Base-by-base conservation (phyloP, 2,329 filamentous ascomycete species). In the Talaromyces rugulosus region DNA sequence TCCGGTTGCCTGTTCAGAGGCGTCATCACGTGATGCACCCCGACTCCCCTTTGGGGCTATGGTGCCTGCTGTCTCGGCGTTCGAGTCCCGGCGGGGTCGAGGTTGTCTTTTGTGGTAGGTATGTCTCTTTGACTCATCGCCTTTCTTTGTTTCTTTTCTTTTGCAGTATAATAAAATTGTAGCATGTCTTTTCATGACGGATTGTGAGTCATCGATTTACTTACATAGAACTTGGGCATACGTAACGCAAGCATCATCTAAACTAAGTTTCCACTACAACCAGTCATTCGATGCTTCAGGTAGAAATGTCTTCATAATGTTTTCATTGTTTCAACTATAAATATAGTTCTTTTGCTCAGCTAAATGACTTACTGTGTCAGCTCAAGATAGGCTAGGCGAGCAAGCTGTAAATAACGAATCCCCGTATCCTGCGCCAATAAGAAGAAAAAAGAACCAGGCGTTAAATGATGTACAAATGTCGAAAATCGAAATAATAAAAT, bases 391-490 rank as follows among this genome's bases (percentile, higher is more conserved):
- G 44, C 8, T 11, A 47, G 44, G 44, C 44, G 44, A 47, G 44
- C 44, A 47, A 47, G 44, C 44, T 47, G 44, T 47, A 47, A 27
- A 47, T 27, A 47, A 47, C 23, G 44, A 27, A 47, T 18, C 18
- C 18, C 44, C 12, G 23, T 11, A 27, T 27, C 44, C 44, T 47
- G 18, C 44, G 44, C 44, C 44, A 27, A 27, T 4, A 9, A 60
- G 42, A 23, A 62, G 42, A 12, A 53, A 27, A 34, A 58, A 63
- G 28, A 50, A 56, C 8, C 23, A 47, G 44, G n/a, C n/a, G n/a
- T 47, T 47, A 47, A 47, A 47, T 27, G 44, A 47, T 47, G 11
- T 27, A 47, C 44, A 57, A 59, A 54, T 28, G 59, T 42, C 44
- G 60, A 58, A 33, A 31, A n/a, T 27, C 42, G 42, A 47, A 47